phyloP scores from a whole-genome alignment of 805 yeast genomes.

The Ogataea pignaliae region DNA sequence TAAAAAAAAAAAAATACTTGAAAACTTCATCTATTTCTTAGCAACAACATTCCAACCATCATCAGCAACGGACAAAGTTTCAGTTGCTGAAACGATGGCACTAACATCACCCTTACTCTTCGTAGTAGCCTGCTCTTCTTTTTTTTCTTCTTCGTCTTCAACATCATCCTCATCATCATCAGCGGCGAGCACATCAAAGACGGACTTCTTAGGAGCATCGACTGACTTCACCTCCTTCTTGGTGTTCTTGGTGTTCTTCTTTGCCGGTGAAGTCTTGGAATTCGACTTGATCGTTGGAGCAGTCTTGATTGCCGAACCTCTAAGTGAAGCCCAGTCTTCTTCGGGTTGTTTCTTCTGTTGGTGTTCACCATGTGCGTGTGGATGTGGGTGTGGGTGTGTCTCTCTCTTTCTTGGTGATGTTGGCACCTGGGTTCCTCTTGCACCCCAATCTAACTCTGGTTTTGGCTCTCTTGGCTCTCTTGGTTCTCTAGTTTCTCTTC shows the following conservation, averaged over 20 bases:
- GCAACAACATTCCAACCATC: constrained; percentile 47
- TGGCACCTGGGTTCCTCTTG: constrained; percentile 20
- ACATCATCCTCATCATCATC: constrained; percentile 48
- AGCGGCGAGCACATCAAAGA: constrained; percentile 44
- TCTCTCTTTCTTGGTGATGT: constrained; percentile 14
- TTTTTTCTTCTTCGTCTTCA: constrained; percentile 32
- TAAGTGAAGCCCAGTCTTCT: constrained; percentile 19
- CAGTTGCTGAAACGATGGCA: constrained; percentile 22
- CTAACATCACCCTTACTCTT: constrained; percentile 29
- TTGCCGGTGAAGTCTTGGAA: background rate
- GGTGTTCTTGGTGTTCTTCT: constrained; percentile 11
- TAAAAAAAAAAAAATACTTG: background rate
- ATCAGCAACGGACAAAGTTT: constrained; percentile 35
- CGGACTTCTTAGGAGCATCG: constrained; percentile 37
- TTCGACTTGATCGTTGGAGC: constrained; percentile 1
- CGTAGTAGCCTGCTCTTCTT: background rate
- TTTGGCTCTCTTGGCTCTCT: constrained; percentile 30
- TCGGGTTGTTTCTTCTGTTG: constrained; percentile 9
- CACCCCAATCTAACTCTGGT: constrained; percentile 48
- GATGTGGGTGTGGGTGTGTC: constrained; percentile 9
- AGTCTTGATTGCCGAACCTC: constrained; percentile 21
- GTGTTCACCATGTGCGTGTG: background rate
- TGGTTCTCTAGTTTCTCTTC: constrained; percentile 23
- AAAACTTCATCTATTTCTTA: constrained; percentile 18
- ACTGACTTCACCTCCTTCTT: constrained; percentile 18